Percentiles rank a stretch among this genome's conserved stretches.
Conservation (phyloP, 768 basidiomycete genomes). For the Amanita polypyramis region DNA sequence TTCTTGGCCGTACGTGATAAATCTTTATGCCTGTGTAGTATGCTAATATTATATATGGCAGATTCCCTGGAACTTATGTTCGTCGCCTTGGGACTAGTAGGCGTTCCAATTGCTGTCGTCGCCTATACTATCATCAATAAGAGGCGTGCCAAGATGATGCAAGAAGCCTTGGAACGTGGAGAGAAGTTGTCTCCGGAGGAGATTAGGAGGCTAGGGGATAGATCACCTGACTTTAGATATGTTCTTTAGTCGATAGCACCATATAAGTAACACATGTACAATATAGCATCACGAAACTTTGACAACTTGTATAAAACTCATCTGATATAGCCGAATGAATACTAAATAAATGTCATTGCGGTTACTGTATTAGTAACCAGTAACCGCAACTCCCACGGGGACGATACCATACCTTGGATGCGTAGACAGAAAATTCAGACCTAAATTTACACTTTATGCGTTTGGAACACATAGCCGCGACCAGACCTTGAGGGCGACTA, state of each 20-base stretch:
- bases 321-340: too few relatives aligned
- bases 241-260: conserved; percentile 17
- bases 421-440: too few relatives aligned
- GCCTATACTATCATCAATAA: conserved; percentile 47
- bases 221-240: conserved; percentile 56
- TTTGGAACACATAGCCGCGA: too few relatives aligned
- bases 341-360: too few relatives aligned
- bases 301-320: too few relatives aligned
- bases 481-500: too few relatives aligned
- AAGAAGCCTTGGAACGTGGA: conserved; percentile 19
- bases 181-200: conserved; percentile 25
- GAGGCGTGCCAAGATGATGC: conserved; percentile 30
- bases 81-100: conserved; percentile 44
- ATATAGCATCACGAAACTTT: too few relatives aligned
- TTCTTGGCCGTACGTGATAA: conserved; percentile 56
- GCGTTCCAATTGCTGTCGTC: conserved; percentile 35
- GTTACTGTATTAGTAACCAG: too few relatives aligned
- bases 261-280: too few relatives aligned
- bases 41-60: conserved; percentile 15
- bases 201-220: conserved; percentile 40
- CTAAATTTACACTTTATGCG: too few relatives aligned
- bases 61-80: conserved; percentile 2
- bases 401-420: too few relatives aligned
- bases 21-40: conserved; percentile 31
- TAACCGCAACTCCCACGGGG: too few relatives aligned